Evolutionary conservation across 2,329 filamentous ascomycete genomes (phyloP).

Genomic region (Simplicillium aogashimaense): DNA sequence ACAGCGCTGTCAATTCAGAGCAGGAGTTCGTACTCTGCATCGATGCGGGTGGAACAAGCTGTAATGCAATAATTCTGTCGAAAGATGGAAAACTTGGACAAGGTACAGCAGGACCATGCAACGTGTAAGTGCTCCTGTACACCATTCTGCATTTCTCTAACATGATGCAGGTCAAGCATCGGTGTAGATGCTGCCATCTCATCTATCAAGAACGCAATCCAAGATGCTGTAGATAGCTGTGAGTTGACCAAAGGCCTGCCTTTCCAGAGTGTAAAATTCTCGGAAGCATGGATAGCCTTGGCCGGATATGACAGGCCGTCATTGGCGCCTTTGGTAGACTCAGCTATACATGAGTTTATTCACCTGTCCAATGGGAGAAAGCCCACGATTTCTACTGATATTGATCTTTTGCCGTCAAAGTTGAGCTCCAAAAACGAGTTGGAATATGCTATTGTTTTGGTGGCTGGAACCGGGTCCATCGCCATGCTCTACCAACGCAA

Average conservation of each 20-base stretch:
- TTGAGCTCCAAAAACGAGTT: constrained; percentile 8
- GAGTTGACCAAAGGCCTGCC: constrained; percentile 5
- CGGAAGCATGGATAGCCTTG: constrained; percentile 25
- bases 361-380: constrained; percentile 10
- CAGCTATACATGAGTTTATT: constrained; percentile 17
- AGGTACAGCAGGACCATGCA: constrained; percentile 25
- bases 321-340: constrained; percentile 15
- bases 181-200: constrained; percentile 16
- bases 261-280: constrained; percentile 10
- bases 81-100: constrained; percentile 13
- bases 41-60: constrained; percentile 31
- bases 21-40: constrained; percentile 21
- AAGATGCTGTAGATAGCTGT: constrained; percentile 13
- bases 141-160: neutral
- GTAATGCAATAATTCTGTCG: constrained; percentile 24
- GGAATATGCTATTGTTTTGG: constrained; percentile 21
- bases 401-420: constrained; percentile 24
- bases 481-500: constrained; percentile 25
- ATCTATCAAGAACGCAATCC: constrained; percentile 15
- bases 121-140: constrained; percentile 19
- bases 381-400: constrained; percentile 26
- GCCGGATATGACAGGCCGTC: constrained; percentile 27
- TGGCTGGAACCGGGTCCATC: constrained; percentile 30
- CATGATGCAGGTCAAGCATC: constrained; percentile 11
- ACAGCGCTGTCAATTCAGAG: neutral